phyloP scores from a whole-genome alignment of 2,329 filamentous ascomycete genomes.

The Beauveria rudraprayagi region DNA sequence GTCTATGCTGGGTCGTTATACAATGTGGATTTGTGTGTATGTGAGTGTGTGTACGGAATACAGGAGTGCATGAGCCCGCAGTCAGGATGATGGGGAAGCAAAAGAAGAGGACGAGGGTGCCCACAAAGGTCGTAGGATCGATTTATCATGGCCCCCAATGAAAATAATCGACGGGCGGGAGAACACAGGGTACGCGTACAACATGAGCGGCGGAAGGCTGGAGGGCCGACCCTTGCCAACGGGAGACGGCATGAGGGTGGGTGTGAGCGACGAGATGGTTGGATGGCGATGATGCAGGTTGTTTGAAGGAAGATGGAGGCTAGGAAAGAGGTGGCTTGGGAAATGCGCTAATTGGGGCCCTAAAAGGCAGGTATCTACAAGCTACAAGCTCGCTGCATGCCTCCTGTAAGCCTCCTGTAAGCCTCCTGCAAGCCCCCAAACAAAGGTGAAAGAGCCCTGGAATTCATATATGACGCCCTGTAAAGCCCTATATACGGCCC shows the following conservation, averaged over 20 bases:
- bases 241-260: not conserved
- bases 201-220: not conserved
- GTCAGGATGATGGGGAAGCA: not conserved
- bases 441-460: not conserved
- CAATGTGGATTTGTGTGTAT: not conserved
- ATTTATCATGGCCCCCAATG: not conserved
- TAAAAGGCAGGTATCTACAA: not conserved
- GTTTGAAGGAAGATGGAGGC: not conserved
- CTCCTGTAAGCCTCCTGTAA: too few relatives aligned
- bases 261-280: not conserved
- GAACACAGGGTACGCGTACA: not conserved
- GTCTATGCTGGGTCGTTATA: not conserved
- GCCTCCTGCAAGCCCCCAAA: not conserved
- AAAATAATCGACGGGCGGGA: not conserved
- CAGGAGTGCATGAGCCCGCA: not conserved
- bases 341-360: not conserved
- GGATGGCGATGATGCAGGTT: not conserved
- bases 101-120: not conserved
- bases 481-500: not conserved
- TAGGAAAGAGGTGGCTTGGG: too few relatives aligned
- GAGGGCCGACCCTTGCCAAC: slow-evolving; percentile 3
- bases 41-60: not conserved
- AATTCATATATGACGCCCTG: not conserved
- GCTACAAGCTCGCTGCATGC: not conserved
- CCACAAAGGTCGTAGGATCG: not conserved